Evolutionary conservation across 441 rosid species (phyloP).

Genomic region (Cnidoscolus chayamansa): DNA sequence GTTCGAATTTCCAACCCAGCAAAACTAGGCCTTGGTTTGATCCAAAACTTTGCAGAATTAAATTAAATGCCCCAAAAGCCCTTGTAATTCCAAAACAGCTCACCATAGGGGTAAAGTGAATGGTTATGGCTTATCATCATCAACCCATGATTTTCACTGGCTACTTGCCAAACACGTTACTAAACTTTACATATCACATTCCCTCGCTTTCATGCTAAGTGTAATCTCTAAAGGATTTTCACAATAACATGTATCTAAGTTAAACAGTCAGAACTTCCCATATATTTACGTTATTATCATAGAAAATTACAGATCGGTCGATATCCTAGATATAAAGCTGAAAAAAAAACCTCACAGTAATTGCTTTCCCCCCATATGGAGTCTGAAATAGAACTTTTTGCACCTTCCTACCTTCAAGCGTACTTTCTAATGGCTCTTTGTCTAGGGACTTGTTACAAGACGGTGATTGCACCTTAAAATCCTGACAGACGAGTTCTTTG

Average conservation of each 20-base stretch:
- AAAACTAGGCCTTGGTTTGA: no score
- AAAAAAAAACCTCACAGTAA: neutral
- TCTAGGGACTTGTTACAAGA: neutral
- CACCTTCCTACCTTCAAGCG: neutral
- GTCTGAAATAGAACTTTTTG: neutral
- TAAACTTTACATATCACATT: neutral
- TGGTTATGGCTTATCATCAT: neutral
- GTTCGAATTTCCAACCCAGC: no score
- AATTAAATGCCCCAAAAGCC: no score
- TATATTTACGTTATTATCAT: conserved; percentile 6
- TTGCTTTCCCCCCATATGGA: neutral
- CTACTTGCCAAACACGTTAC: neutral
- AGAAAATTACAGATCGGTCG: conserved; percentile 8
- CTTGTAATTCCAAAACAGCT: neutral
- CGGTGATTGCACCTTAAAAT: neutral
- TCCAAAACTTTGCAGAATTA: no score
- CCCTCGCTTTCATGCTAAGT: neutral
- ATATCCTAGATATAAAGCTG: conserved; percentile 11
- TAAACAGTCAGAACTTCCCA: conserved; percentile 6
- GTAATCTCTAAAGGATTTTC: no score
- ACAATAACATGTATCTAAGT: neutral
- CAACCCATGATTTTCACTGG: neutral
- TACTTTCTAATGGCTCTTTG: neutral
- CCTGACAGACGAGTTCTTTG: neutral
- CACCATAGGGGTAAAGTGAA: neutral